Evolutionary conservation across 768 basidiomycete genomes (phyloP).

Genomic region (Russula earlei): DNA sequence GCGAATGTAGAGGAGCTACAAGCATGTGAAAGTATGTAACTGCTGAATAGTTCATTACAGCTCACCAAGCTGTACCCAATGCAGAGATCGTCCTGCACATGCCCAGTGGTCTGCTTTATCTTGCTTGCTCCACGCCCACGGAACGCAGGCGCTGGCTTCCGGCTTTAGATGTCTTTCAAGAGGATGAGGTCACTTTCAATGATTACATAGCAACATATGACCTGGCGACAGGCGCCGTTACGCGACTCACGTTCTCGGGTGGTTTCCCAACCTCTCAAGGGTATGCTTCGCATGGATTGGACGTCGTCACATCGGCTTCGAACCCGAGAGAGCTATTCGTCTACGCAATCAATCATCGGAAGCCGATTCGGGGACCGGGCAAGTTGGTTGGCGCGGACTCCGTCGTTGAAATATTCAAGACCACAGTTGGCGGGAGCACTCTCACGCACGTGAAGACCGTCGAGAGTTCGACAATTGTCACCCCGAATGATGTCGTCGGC

Average conservation of each 20-base stretch:
- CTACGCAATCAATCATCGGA: constrained; percentile 66
- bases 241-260: constrained; percentile 28
- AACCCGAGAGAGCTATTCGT: constrained; percentile 46
- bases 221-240: constrained; percentile 36
- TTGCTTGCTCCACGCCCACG: constrained; percentile 49
- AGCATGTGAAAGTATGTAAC: constrained; percentile 56
- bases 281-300: constrained; percentile 58
- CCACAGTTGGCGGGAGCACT: constrained; percentile 32
- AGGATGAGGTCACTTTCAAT: constrained; percentile 30
- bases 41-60: not conserved
- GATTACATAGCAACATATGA: constrained; percentile 59
- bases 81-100: constrained; percentile 53
- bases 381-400: constrained; percentile 56
- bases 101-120: constrained; percentile 46
- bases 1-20: constrained; percentile 41
- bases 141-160: constrained; percentile 48
- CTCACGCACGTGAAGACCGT: constrained; percentile 52
- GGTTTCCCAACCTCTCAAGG: constrained; percentile 31
- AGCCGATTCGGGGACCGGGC: constrained; percentile 35
- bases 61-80: not conserved
- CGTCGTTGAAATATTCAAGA: constrained; percentile 60
- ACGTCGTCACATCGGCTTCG: constrained; percentile 45
- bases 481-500: constrained; percentile 70
- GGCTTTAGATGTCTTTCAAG: constrained; percentile 28
- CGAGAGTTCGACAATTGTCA: constrained; percentile 41